Evolutionary conservation across 106 monocot genomes (phyloP), one percentile per base, ranked within the genome.

Genomic region (Apostasia shenzhenica): DNA sequence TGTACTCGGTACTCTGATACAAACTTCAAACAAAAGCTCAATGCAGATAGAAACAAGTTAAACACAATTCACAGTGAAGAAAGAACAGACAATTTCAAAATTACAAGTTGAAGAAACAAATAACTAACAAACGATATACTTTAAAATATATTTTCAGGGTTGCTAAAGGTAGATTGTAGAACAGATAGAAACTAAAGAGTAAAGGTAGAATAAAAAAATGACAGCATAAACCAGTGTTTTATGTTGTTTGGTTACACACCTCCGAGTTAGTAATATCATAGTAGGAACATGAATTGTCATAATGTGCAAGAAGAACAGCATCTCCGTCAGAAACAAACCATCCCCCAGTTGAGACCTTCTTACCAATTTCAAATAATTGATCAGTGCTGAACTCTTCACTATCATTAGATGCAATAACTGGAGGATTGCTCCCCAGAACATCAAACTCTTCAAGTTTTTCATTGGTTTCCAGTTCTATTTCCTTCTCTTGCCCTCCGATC

Each of bases 301-400:
- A 73, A 51, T 90, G 89, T 5, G 99, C 83, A 50, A 99, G 81
- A 81, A 99, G 99, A 74, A 85, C 87, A 58, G 93, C 93, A 87
- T 99, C 97, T 52, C 90, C 99, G 62, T 93, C 97, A 50, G 93
- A 93, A 67, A 93, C 93, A 85, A 99, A 99, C 93, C 99, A 99
- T 51, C 99, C 99, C 48, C 87, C 90, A 63, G 99, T 90, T 63
- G 90, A 89, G 3, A 77, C 12, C 54, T 93, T 92, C 68, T 14
- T 42, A 2, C 93, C 87, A 55, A 99, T 93, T 48, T 90, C 83
- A 67, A 54, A 76, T 55, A 92, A 67, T 57, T 79, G 77, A 63
- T 74, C 57, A 13, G 13, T 57, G 6, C 8, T 54, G 54, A 60
- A 72, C 59, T 99, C 87, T 10, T 90, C 90, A 26, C 48, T 72